A percentile compares a stretch with the other conserved stretches of the same genome.
These are phyloP conservation scores for Podospora didyma DNA, from an alignment of 495 filamentous ascomycete genomes.

Conservation along the genomic window DNA sequence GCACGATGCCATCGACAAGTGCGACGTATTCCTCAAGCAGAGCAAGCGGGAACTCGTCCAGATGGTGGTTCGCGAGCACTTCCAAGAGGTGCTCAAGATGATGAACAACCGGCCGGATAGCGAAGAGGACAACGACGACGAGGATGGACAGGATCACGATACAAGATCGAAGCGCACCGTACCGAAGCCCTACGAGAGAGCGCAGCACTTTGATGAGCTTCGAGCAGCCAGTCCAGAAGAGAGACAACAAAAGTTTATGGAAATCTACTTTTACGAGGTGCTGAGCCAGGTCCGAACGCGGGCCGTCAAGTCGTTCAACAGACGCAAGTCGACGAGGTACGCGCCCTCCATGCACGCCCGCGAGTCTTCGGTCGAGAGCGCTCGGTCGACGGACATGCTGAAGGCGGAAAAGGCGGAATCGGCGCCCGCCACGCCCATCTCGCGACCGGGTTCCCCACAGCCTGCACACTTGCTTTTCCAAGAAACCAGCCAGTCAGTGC, in stretches of 20 bases:
- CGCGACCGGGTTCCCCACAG: not conserved
- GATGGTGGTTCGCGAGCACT: slow-evolving; percentile 33
- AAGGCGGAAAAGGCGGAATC: not conserved
- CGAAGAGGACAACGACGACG: slow-evolving; percentile 11
- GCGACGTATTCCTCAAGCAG: slow-evolving; percentile 23
- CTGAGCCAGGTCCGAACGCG: slow-evolving; percentile 26
- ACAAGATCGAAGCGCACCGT: not conserved
- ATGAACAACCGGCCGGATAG: slow-evolving; percentile 23
- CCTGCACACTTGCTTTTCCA: not conserved
- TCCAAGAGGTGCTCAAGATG: slow-evolving; percentile 33
- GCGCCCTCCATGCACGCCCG: slow-evolving; percentile 15
- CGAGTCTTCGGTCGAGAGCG: slow-evolving; percentile 10
- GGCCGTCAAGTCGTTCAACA: slow-evolving; percentile 18
- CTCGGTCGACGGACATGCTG: not conserved
- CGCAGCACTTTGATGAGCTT: slow-evolving; percentile 28
- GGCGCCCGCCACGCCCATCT: not conserved
- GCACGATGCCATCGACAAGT: slow-evolving; percentile 31
- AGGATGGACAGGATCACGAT: slow-evolving; percentile 10
- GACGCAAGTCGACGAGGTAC: slow-evolving; percentile 18
- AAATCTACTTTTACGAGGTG: slow-evolving; percentile 38
- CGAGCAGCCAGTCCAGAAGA: slow-evolving; percentile 34
- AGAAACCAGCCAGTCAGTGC: slow-evolving; percentile 13
- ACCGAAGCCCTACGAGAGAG: not conserved
- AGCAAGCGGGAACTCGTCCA: slow-evolving; percentile 24
- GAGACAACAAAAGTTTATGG: slow-evolving; percentile 38